These are phyloP conservation scores for Meyerozyma carpophila DNA, from an alignment of 1,139 yeast species.

Conservation along the genomic window DNA sequence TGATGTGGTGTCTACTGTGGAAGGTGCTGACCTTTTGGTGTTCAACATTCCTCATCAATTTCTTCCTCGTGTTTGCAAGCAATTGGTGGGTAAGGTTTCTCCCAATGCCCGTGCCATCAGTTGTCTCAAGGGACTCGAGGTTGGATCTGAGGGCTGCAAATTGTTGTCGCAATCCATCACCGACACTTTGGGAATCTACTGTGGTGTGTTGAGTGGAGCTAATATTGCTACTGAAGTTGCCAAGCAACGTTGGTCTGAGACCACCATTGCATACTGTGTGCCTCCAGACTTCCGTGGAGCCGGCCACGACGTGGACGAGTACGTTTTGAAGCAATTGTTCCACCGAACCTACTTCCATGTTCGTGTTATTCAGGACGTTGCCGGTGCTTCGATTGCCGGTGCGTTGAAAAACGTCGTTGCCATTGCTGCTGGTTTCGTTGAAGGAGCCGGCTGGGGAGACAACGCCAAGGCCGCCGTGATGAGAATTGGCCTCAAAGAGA, in stretches of 20 bases:
- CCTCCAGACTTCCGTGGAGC: conserved; percentile 69
- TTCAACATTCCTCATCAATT: conserved; percentile 96
- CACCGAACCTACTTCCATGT: conserved; percentile 97
- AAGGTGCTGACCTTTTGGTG: conserved; percentile 74
- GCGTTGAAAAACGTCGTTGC: conserved; percentile 94
- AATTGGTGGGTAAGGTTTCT: conserved; percentile 68
- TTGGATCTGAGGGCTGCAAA: conserved; percentile 72
- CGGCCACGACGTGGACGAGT: conserved; percentile 69
- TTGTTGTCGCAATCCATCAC: conserved; percentile 71
- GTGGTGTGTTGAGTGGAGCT: conserved; percentile 95
- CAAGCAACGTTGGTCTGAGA: conserved; percentile 87
- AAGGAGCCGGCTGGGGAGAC: conserved; percentile 97
- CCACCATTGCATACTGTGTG: conserved; percentile 81
- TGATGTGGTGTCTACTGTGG: conserved; percentile 64
- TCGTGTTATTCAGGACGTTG: conserved; percentile 79
- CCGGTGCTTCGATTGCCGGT: conserved; percentile 92
- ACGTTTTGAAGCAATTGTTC: conserved; percentile 67
- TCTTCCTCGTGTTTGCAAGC: conserved; percentile 64
- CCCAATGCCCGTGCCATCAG: conserved; percentile 78
- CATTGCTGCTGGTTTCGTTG: conserved; percentile 89
- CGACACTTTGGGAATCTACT: conserved; percentile 72
- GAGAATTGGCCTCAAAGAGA: conserved; percentile 89
- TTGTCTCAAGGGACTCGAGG: conserved; percentile 89
- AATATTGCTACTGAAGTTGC: conserved; percentile 95
- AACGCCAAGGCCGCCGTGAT: conserved; percentile 94